These are phyloP conservation scores for Larix kaempferi DNA, from an alignment of 75 land plant species.

Conservation along the genomic window DNA sequence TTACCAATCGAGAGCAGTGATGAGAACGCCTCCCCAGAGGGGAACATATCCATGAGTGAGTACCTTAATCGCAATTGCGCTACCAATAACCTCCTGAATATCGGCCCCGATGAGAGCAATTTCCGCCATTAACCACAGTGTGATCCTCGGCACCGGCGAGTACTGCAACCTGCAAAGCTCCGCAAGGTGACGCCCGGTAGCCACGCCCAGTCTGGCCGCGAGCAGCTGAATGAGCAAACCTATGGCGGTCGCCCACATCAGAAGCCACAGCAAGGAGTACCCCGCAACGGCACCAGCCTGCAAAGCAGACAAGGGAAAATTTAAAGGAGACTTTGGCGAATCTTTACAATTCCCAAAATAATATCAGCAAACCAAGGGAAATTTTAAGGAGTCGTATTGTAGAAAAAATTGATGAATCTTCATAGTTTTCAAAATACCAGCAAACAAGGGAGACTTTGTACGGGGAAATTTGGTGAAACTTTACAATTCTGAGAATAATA, in stretches of 20 bases:
- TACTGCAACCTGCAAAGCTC: constrained; percentile 88
- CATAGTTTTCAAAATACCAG: no score
- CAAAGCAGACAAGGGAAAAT: constrained; percentile 20
- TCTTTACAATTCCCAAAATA: no score
- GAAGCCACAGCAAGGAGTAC: constrained; percentile 78
- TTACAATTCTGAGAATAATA: no score
- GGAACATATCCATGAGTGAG: constrained; percentile 78
- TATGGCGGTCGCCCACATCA: constrained; percentile 82
- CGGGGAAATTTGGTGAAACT: no score
- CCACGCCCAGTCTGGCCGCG: constrained; percentile 86
- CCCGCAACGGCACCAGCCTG: constrained; percentile 76
- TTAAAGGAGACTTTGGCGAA: no score
- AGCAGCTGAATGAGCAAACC: constrained; percentile 78
- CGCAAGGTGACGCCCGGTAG: constrained; percentile 84
- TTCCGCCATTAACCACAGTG: constrained; percentile 91
- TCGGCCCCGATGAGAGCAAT: constrained; percentile 88
- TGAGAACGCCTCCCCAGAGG: constrained; percentile 85
- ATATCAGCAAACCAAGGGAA: no score
- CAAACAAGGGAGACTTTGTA: no score
- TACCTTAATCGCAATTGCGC: constrained; percentile 89
- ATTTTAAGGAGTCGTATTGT: no score
- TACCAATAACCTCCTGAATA: constrained; percentile 97
- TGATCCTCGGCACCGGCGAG: constrained; percentile 53
- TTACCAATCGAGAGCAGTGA: constrained; percentile 79
- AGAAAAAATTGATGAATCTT: no score